Base-by-base conservation (phyloP, 108 stramenopile species). In the Cyclotella atomus region DNA sequence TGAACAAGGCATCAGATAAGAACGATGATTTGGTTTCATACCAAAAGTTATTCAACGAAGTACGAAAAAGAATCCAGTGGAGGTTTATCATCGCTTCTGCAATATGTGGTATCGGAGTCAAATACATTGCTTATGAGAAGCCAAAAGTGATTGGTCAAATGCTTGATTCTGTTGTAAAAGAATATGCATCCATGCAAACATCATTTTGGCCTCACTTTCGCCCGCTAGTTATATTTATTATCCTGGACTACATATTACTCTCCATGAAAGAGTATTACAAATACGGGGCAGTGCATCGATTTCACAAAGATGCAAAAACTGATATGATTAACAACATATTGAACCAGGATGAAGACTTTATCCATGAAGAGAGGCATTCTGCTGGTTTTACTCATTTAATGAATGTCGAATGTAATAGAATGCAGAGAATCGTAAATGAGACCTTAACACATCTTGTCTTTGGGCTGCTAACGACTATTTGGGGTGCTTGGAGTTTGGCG, bases 241-340 rank as follows among this genome's bases (percentile, higher is more conserved):
- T 71, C 9, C 20, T 71, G 3, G 59, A 71, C 36, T 71, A 71
- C 45, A 43, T 71, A 29, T 28, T 71, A 8, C n/a, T 71, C 27
- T 71, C 70, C 16, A 1, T 27, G 3, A 41, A 34, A 46, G 70
- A 71, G 6, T 71, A 60, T 2, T 71, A 5, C 70, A 59, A 61
- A 27, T 27, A 71, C 23, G 59, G 29, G 2, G 70, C 70, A 5
- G 14, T 19, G 16, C 70, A 71, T 60, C 70, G 70, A 15, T 71
- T 36, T 53, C 36, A 60, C 25, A 28, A 61, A 38, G 24, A 60
- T 6, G 70, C 36, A 21, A 20, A 38, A 45, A 60, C 36, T 16
- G 59, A 60, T 29, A 71, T 71, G 70, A 35, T 71, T 24, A 2
- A 32, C 38, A 71, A 71, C 21, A 16, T 71, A 28, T 32, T 71